These are phyloP conservation scores for Nothopassalora personata DNA, from an alignment of 2,329 filamentous ascomycete genomes.

Conservation along the genomic window DNA sequence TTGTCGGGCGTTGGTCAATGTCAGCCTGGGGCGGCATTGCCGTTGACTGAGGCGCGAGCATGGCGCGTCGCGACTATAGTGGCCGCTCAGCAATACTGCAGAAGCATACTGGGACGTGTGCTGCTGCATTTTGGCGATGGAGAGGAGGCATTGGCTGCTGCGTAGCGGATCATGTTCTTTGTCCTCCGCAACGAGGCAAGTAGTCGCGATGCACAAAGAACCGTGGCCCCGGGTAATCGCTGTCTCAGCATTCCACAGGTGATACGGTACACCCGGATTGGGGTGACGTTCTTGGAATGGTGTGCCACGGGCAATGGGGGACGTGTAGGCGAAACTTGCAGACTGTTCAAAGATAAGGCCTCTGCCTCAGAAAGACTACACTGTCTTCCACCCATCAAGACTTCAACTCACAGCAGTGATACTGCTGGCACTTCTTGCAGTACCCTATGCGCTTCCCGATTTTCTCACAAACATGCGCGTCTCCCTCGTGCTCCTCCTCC, in stretches of 20 bases:
- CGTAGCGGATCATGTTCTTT: slow-evolving; percentile 2
- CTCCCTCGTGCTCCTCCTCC: neutral
- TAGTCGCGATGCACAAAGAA: slow-evolving; percentile 16
- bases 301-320: neutral
- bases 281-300: neutral
- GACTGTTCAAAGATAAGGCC: neutral
- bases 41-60: neutral
- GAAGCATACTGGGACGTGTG: neutral
- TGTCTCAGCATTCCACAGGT: slow-evolving; percentile 17
- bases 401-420: slow-evolving; percentile 8
- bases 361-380: neutral
- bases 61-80: neutral
- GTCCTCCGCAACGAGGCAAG: slow-evolving; percentile 8
- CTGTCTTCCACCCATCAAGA: neutral
- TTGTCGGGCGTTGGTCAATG: neutral
- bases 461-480: neutral
- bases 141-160: neutral
- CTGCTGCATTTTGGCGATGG: neutral
- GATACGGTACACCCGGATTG: neutral
- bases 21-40: neutral
- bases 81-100: neutral
- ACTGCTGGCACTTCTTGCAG: slow-evolving; percentile 7
- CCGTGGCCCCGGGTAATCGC: neutral
- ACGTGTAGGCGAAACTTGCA: neutral
- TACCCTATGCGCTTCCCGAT: neutral